A percentile compares a stretch with the other conserved stretches of the same genome.
Evolutionary conservation across 1,284 basidiomycete species (phyloP).

Genomic region (Apiotrichum gracile): DNA sequence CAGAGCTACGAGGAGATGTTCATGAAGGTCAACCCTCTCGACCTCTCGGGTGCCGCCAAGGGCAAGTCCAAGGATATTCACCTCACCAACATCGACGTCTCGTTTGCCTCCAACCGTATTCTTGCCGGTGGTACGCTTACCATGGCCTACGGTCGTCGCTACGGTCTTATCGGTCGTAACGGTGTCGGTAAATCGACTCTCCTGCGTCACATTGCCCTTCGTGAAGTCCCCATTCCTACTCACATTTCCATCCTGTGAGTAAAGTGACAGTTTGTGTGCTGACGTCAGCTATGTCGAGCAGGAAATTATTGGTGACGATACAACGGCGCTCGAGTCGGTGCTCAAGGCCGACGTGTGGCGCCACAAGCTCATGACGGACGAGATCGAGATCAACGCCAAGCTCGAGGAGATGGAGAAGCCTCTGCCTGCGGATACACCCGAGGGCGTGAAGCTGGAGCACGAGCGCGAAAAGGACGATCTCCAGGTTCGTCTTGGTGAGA

Average conservation of each 20-base stretch:
- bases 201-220: slow-evolving; percentile 89
- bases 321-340: slow-evolving; percentile 84
- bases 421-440: slow-evolving; percentile 41
- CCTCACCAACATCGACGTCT: slow-evolving; percentile 90
- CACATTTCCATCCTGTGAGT: slow-evolving; percentile 82
- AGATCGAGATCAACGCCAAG: slow-evolving; percentile 45
- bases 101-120: slow-evolving; percentile 88
- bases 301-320: slow-evolving; percentile 94
- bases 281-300: slow-evolving; percentile 72
- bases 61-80: slow-evolving; percentile 96
- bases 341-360: slow-evolving; percentile 96
- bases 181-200: slow-evolving; percentile 98
- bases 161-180: slow-evolving; percentile 62
- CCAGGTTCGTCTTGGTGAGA: slow-evolving; percentile 76
- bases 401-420: slow-evolving; percentile 49
- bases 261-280: slow-evolving; percentile 40
- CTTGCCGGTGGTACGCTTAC: slow-evolving; percentile 72
- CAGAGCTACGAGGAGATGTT: slow-evolving; percentile 98
- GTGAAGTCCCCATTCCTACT: slow-evolving; percentile 86
- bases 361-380: slow-evolving; percentile 51
- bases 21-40: slow-evolving; percentile 97
- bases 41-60: slow-evolving; percentile 69
- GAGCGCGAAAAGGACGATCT: slow-evolving; percentile 78
- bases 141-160: slow-evolving; percentile 79
- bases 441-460: slow-evolving; percentile 70